These are phyloP conservation scores for Ceratobasidium sp. DNA, from an alignment of 1,284 basidiomycete species.

Conservation along the genomic window DNA sequence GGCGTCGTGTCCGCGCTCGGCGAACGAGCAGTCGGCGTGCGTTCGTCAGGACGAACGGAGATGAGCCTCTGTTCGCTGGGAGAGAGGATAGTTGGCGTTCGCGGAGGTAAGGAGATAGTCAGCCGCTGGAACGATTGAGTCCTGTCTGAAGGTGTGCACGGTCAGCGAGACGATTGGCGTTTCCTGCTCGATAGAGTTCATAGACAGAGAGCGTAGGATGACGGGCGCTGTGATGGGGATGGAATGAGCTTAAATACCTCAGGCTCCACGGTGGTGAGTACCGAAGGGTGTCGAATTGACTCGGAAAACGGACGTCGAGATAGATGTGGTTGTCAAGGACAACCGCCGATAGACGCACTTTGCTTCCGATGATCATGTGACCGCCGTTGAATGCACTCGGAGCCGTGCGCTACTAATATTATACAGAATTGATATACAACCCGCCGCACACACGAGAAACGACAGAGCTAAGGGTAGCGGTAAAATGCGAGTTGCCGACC, in stretches of 20 bases:
- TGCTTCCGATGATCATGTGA: too few relatives aligned
- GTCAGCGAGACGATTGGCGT: constrained; percentile 22
- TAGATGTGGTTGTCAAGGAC: too few relatives aligned
- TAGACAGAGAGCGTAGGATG: constrained; percentile 19
- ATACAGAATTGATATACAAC: too few relatives aligned
- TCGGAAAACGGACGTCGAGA: constrained; percentile 17
- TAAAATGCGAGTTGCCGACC: too few relatives aligned
- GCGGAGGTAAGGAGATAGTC: constrained; percentile 8
- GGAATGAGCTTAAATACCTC: constrained; percentile 1
- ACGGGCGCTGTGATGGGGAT: constrained; percentile 19
- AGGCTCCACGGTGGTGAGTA: not conserved
- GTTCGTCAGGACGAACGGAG: not conserved
- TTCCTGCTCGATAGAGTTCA: constrained; percentile 36
- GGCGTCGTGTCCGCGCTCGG: constrained; percentile 11
- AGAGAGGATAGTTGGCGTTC: not conserved
- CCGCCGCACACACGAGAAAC: too few relatives aligned
- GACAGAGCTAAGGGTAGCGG: too few relatives aligned
- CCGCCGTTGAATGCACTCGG: too few relatives aligned
- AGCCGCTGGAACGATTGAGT: not conserved
- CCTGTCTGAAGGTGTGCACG: constrained; percentile 20
- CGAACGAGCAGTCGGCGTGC: constrained; percentile 1
- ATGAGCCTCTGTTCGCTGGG: not conserved
- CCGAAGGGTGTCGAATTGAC: not conserved
- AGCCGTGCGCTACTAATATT: too few relatives aligned
- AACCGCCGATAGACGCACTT: too few relatives aligned